Conservation (phyloP, 164 flowering plant genomes). For the Piper longum region DNA sequence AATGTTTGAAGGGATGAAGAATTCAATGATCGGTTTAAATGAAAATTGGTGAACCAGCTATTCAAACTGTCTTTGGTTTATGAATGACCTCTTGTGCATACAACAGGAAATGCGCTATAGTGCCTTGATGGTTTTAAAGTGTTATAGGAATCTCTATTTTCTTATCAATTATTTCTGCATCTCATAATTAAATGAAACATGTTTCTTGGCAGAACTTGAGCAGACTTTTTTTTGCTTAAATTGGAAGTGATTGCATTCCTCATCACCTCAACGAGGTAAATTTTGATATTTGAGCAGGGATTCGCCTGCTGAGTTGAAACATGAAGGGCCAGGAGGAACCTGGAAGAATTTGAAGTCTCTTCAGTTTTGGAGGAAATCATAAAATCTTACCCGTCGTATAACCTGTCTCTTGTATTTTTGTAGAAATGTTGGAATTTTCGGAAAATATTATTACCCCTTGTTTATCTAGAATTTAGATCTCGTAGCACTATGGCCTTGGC, state of each 20-base stretch:
- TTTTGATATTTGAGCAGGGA: slow-evolving; percentile 9
- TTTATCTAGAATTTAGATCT: no score
- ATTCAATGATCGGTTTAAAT: slow-evolving; percentile 1
- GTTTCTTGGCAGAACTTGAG: neutral
- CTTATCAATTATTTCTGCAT: neutral
- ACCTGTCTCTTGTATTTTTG: no score
- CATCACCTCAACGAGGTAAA: neutral
- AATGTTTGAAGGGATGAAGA: slow-evolving; percentile 1
- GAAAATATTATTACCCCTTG: no score
- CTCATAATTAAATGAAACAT: neutral
- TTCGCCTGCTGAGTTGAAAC: slow-evolving; percentile 5
- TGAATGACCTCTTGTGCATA: no score
- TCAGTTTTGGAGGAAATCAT: slow-evolving; percentile 16
- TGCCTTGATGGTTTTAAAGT: neutral
- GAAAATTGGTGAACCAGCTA: slow-evolving; percentile 4
- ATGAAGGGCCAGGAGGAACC: slow-evolving; percentile 11
- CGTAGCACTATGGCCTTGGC: no score
- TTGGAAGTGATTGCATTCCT: neutral
- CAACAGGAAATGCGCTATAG: neutral
- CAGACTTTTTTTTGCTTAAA: neutral
- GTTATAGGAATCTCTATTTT: neutral
- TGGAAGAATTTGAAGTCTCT: slow-evolving; percentile 40
- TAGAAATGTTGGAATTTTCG: no score
- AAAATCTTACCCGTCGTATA: no score
- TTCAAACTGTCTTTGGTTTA: neutral